Evolutionary conservation across 148 eudicot genomes (phyloP).

Genomic region (Rheum nobile): DNA sequence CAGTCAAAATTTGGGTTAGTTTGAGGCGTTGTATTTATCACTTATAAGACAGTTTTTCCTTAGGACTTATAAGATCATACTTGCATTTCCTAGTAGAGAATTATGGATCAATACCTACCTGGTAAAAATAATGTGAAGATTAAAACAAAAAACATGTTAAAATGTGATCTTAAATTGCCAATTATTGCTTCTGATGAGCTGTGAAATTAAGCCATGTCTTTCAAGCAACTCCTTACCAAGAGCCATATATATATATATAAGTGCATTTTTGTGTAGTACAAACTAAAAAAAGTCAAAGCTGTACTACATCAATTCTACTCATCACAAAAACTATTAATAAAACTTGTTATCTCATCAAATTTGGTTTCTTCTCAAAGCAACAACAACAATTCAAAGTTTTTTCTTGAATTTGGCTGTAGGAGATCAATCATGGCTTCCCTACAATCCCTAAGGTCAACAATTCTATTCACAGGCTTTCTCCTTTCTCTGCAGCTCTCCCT

Average conservation of each 20-base stretch:
- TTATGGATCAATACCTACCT: neutral
- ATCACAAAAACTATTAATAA: neutral
- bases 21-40: no score
- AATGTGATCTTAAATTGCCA: neutral
- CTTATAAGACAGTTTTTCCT: no score
- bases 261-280: constrained; percentile 29
- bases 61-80: no score
- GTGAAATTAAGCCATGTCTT: neutral
- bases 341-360: neutral
- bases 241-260: neutral
- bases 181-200: neutral
- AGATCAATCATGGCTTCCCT: constrained; percentile 21
- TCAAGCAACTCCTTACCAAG: neutral
- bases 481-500: constrained; percentile 24
- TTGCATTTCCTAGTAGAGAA: neutral
- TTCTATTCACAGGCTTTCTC: constrained; percentile 13
- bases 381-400: neutral
- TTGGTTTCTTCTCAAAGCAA: neutral
- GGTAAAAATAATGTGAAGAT: neutral
- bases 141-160: neutral
- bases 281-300: constrained; percentile 30
- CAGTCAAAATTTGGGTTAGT: neutral
- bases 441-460: constrained; percentile 28
- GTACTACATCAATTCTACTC: constrained; percentile 28
- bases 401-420: neutral